These are phyloP conservation scores for Trichocladium uniseriatum DNA, from an alignment of 495 filamentous ascomycete genomes.

Conservation along the genomic window DNA sequence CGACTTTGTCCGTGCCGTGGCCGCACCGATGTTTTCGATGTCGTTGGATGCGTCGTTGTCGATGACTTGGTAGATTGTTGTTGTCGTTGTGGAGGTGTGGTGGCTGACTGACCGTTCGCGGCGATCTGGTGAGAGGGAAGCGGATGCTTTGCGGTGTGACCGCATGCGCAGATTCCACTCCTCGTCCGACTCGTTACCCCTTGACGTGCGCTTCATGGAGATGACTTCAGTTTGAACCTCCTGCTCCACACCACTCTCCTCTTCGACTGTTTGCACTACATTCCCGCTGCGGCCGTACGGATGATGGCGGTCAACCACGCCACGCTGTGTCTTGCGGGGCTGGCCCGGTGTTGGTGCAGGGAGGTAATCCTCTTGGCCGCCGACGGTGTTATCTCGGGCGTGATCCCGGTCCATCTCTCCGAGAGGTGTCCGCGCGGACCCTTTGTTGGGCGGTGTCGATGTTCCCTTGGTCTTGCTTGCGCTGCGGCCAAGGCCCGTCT, in stretches of 20 bases:
- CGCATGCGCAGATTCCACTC: slow-evolving; percentile 66
- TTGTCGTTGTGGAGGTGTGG: slow-evolving; percentile 52
- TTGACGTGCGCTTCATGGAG: slow-evolving; percentile 40
- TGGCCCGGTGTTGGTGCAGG: slow-evolving; percentile 95
- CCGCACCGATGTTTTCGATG: slow-evolving; percentile 42
- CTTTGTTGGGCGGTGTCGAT: slow-evolving; percentile 73
- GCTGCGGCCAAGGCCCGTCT: slow-evolving; percentile 32
- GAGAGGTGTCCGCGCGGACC: slow-evolving; percentile 68
- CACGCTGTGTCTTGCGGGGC: slow-evolving; percentile 70
- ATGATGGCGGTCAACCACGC: slow-evolving; percentile 38
- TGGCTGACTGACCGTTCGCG: slow-evolving; percentile 39
- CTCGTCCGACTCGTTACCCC: slow-evolving; percentile 65
- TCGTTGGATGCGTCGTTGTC: slow-evolving; percentile 49
- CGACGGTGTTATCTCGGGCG: slow-evolving; percentile 37
- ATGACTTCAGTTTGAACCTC: slow-evolving; percentile 34
- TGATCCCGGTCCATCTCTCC: slow-evolving; percentile 85
- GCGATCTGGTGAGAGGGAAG: slow-evolving; percentile 33
- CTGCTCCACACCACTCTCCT: slow-evolving; percentile 20
- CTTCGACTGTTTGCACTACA: slow-evolving; percentile 35
- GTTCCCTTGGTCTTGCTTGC: slow-evolving; percentile 52
- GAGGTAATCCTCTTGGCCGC: slow-evolving; percentile 67
- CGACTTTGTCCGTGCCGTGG: slow-evolving; percentile 51
- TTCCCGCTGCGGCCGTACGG: slow-evolving; percentile 38
- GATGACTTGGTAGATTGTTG: slow-evolving; percentile 49
- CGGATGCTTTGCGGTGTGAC: slow-evolving; percentile 46